Evolutionary conservation across 306 rosid genomes (phyloP), one percentile per base, ranked within the genome.

Genomic region (Prunus padus): DNA sequence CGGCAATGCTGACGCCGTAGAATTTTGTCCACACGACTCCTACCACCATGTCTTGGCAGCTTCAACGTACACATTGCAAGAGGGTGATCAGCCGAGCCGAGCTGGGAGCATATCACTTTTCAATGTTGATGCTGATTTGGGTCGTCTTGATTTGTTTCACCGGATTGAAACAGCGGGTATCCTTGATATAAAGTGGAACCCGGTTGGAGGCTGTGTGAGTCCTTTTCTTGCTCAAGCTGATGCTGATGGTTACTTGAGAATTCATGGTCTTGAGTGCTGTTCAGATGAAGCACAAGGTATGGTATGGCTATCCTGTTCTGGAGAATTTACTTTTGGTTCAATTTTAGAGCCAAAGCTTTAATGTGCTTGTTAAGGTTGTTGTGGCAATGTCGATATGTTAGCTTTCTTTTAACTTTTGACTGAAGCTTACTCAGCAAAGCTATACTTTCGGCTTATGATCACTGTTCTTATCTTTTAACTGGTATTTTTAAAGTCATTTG

Each of bases 1-100:
- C 40, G 96, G 97, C 22, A 92, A 95, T 81, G 90, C 95, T n/a
- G 96, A 95, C 54, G 96, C 89, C 6, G 98, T 89, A 13, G 96
- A 92, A 82, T 95, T 95, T 74, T 95, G 97, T 67, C 90, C 96
- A 4, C 89, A 88, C 72, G 62, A 82, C 46, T 63, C 80, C n/a
- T 74, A 77, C 81, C 83, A 44, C 55, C 79, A 88, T 79, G 85
- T 88, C 82, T 79, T 94, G 74, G 98, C 96, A 0, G 93, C 89
- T 57, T 90, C 97, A 14, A 92, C 98, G 5, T 95, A 92, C 82
- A 89, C 89, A 33, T 79, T 92, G 49, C 90, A 85, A 64, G 97
- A 92, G 77, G 97, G 92, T 31, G 88, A 78, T 75, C 78, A 10
- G n/a, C 96, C 89, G 22, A 84, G 81, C 71, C 84, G 96, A 57